Evolutionary conservation across 2,329 filamentous ascomycete species (phyloP).

Genomic region (Pyrenochaeta sp.): DNA sequence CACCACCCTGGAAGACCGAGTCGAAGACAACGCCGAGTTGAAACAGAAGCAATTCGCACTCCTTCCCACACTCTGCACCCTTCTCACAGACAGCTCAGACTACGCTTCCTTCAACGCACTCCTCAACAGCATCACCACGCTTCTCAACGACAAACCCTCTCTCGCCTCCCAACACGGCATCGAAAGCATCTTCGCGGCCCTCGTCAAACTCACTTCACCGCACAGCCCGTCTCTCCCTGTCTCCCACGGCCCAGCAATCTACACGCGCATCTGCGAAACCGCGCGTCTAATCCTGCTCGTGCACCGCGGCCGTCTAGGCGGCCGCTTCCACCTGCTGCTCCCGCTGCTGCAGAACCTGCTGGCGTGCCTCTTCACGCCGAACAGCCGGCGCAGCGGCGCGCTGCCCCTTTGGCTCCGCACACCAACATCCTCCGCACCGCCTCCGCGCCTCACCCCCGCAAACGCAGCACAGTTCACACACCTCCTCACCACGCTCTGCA

Average conservation of each 20-base stretch:
- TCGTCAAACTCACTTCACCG: conserved; percentile 46
- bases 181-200: conserved; percentile 49
- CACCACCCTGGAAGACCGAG: conserved; percentile 35
- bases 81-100: conserved; percentile 58
- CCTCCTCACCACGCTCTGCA: conserved; percentile 66
- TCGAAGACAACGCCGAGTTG: conserved; percentile 25
- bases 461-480: conserved; percentile 61
- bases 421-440: conserved; percentile 6
- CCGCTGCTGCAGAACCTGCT: conserved; percentile 63
- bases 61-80: conserved; percentile 31
- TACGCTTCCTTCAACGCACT: conserved; percentile 60
- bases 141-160: conserved; percentile 42
- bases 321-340: conserved; percentile 67
- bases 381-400: conserved; percentile 34
- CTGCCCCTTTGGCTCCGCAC: conserved; percentile 44
- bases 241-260: conserved; percentile 52
- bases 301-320: conserved; percentile 65
- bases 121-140: conserved; percentile 59
- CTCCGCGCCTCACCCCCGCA: conserved; percentile 42
- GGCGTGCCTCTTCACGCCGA: conserved; percentile 62
- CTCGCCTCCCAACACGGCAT: conserved; percentile 54
- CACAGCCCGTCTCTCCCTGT: conserved; percentile 35
- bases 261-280: conserved; percentile 62
- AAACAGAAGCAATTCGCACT: conserved; percentile 38
- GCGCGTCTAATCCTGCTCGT: conserved; percentile 62